Conservation (phyloP, 2,329 filamentous ascomycete species). For the Hypoxylon sp. region DNA sequence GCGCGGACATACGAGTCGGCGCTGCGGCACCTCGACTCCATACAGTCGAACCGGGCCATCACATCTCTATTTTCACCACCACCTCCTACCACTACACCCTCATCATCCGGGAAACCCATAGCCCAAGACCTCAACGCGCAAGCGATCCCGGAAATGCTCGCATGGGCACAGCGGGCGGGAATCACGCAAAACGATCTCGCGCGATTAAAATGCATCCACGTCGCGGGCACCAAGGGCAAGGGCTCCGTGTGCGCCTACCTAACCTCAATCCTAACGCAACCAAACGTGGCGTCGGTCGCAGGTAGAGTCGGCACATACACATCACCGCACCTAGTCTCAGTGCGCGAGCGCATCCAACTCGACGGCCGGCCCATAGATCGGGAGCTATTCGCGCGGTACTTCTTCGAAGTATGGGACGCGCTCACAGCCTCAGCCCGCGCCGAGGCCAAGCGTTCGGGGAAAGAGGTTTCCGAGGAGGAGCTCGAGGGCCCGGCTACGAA, state of each 20-base stretch:
- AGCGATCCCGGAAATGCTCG: conserved; percentile 84
- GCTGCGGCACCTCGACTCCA: conserved; percentile 77
- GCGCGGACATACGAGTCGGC: conserved; percentile 72
- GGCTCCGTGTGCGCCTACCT: conserved; percentile 89
- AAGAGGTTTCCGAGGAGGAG: conserved; percentile 58
- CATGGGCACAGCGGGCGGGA: conserved; percentile 81
- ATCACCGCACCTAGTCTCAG: conserved; percentile 85
- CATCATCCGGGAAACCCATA: conserved; percentile 63
- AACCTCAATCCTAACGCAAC: conserved; percentile 77
- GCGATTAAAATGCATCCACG: conserved; percentile 72
- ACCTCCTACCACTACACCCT: conserved; percentile 57
- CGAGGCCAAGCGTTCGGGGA: conserved; percentile 27
- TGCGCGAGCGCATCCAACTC: conserved; percentile 87
- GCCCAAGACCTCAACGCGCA: conserved; percentile 71
- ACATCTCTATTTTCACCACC: conserved; percentile 62
- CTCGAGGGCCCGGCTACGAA: conserved; percentile 73
- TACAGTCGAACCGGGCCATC: conserved; percentile 83
- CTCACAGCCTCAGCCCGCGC: conserved; percentile 58
- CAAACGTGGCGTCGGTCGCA: conserved; percentile 51
- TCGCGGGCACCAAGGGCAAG: conserved; percentile 95
- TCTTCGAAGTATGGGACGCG: conserved; percentile 86
- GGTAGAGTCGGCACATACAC: conserved; percentile 80
- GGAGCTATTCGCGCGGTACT: conserved; percentile 78
- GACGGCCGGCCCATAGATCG: conserved; percentile 78
- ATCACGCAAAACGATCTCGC: conserved; percentile 68